Evolutionary conservation across 2,329 filamentous ascomycete species (phyloP), one percentile per base, ranked within the genome.

Genomic region (Phialophora verrucosa): DNA sequence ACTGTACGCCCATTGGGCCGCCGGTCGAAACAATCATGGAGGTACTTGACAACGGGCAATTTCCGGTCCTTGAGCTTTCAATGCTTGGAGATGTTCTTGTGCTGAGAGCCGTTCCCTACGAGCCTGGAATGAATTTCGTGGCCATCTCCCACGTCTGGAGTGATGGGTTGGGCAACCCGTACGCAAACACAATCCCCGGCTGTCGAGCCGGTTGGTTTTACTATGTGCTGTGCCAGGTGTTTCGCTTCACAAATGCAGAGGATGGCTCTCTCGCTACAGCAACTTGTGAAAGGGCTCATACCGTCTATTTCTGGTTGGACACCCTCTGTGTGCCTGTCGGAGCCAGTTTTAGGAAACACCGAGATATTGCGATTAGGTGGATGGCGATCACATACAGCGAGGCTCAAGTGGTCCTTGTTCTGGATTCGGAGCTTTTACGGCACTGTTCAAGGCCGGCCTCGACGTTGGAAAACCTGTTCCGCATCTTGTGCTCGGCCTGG

Each of bases 91-190:
- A 49, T 20, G 44, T n/a, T 49, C 44, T 17, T 3, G n/a, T n/a
- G 1, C 23, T 49, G 44, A 49, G 7, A 12, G 44, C 17, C 23
- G 44, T 49, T 49, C 44, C 44, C 0, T 49, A 49, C 44, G 5
- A n/a, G 4, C 6, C 6, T 6, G 29, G 27, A n/a, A 17, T 55
- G 6, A 31, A 27, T 8, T 55, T 27, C 27, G 53, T 55, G 17
- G 23, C 50, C 51, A 62, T 63, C 44, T 63, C 54, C 59, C 31
- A 29, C 17, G 20, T 63, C 50, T 63, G 53, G 53, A 55, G 25
- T 55, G 53, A 29, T 17, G 53, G 53, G 17, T 31, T 35, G 29
- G 25, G 32, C n/a, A 56, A 56, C 3, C 53, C 27, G n/a, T 56
- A 35, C 53, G 32, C 53, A 2, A 29, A 56, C 17, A 49, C 44